A percentile compares a stretch with the other conserved stretches of the same genome.
Evolutionary conservation across 495 filamentous ascomycete genomes (phyloP).

Genomic region (Thozetella sp.): DNA sequence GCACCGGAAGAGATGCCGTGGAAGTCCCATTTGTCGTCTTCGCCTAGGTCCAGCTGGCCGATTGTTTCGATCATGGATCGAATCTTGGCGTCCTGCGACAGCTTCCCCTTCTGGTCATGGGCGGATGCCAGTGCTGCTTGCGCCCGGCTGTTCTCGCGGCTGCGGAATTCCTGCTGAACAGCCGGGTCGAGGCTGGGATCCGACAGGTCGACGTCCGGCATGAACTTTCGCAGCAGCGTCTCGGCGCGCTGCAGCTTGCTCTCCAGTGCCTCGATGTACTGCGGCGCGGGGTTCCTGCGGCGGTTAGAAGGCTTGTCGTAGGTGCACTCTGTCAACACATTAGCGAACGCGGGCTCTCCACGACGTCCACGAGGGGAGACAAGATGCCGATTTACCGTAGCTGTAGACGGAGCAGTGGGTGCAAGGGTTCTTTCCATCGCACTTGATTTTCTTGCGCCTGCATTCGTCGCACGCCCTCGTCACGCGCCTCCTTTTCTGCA

Average conservation of each 20-base stretch:
- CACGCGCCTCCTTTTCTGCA: constrained; percentile 88
- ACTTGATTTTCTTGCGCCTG: constrained; percentile 97
- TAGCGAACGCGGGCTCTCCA: constrained; percentile 22
- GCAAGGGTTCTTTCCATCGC: constrained; percentile 96
- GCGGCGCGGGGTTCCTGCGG: constrained; percentile 89
- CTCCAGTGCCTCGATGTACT: constrained; percentile 93
- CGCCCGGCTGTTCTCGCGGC: constrained; percentile 41
- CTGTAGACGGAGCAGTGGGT: constrained; percentile 98
- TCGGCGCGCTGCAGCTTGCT: constrained; percentile 82
- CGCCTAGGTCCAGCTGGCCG: constrained; percentile 88
- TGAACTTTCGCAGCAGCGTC: constrained; percentile 72
- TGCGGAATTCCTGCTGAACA: constrained; percentile 59
- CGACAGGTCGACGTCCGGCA: constrained; percentile 83
- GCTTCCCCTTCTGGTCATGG: constrained; percentile 25
- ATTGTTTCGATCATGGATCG: constrained; percentile 95
- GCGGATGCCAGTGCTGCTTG: constrained; percentile 21
- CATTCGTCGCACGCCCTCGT: constrained; percentile 96
- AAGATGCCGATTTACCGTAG: constrained; percentile 83
- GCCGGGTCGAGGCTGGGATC: constrained; percentile 78
- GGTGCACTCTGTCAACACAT: constrained; percentile 75
- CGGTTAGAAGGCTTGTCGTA: constrained; percentile 98
- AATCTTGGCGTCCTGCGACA: constrained; percentile 73
- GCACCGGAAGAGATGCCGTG: constrained; percentile 91
- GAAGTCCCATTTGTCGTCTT: constrained; percentile 92
- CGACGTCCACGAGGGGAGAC: not conserved